A percentile compares a stretch with the other conserved stretches of the same genome.
Conservation (phyloP, 768 basidiomycete genomes). For the Hirschioporus abietinus region DNA sequence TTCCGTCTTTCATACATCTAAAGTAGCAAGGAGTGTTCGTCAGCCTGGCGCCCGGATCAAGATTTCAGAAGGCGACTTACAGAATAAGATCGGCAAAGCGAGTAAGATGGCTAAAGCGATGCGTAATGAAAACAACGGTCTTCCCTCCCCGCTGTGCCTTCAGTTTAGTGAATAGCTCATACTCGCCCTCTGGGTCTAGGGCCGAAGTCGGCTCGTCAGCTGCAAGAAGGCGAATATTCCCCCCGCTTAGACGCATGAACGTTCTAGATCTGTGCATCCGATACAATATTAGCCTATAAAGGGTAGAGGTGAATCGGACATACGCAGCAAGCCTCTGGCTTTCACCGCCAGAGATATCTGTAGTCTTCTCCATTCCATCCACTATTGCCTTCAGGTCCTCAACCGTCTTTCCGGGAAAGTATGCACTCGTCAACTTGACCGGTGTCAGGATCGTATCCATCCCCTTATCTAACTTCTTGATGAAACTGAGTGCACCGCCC, state of each 20-base stretch:
- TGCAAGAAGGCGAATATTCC: conserved; percentile 39
- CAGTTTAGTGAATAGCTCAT: conserved; percentile 15
- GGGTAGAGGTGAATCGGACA: neutral
- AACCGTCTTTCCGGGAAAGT: neutral
- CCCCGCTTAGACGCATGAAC: conserved; percentile 35
- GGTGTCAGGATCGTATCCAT: neutral
- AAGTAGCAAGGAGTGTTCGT: neutral
- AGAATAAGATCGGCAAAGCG: conserved; percentile 47
- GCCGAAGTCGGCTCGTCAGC: conserved; percentile 58
- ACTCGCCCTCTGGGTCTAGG: conserved; percentile 51
- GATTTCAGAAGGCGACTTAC: conserved; percentile 26
- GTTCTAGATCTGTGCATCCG: conserved; percentile 23
- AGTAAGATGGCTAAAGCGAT: conserved; percentile 46
- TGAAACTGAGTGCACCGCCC: conserved; percentile 10
- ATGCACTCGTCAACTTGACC: neutral
- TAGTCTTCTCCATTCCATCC: neutral
- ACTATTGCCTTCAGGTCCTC: neutral
- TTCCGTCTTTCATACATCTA: neutral
- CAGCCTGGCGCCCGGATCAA: neutral
- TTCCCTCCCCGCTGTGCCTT: conserved; percentile 33
- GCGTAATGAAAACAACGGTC: conserved; percentile 53
- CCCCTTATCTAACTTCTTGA: neutral
- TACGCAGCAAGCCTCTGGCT: conserved; percentile 18
- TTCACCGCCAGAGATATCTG: conserved; percentile 19
- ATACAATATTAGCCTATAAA: neutral